Base-by-base conservation (phyloP, 768 basidiomycete species). In the Tricholomella constricta region DNA sequence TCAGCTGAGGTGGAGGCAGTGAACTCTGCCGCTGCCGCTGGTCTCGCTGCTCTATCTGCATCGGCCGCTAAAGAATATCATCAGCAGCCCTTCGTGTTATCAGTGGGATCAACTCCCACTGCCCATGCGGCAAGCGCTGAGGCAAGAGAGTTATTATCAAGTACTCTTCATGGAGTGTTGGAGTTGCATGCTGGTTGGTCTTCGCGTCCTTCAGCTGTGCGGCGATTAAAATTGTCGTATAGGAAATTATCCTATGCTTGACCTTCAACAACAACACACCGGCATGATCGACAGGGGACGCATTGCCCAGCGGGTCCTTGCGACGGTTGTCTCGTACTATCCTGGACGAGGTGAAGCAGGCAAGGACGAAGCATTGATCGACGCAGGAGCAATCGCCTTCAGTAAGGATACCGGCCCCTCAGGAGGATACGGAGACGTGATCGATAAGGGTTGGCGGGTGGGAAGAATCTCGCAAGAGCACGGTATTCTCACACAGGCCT, bases 51-150 rank as follows among this genome's bases (percentile, higher is more conserved):
- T 45, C 69, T 85, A 26, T 65, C 72, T 8, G 62, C 64, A 32
- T 71, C 73, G 12, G 62, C 71, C 11, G 65, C 69, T 34, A 63
- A 56, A n/a, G 44, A 52, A 4, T 52, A 65, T 35, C 68, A 76
- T 48, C 70, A 73, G 6, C 68, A 73, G 32, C 77, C 81, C 5
- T 92, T 89, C 60, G 78, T 90, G 2, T 71, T 94, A 31, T 88
- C 88, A 2, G 85, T 94, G 2, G 91, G 92, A 19, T 88, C 91
- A n/a, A 94, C 92, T 2, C 92, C 92, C 1, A 86, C 91, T 2
- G 92, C 91, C 0, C 89, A 93, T 63, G 86, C 87, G 9, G 89
- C 87, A 11, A 82, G 79, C 26, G 71, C 77, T 20, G 80, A 77
- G 59, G 75, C 75, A 17, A 75, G 72, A 45, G 68, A 71, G 14